Base-by-base conservation (phyloP, 2,329 filamentous ascomycete genomes). In the Alternaria arbusti region DNA sequence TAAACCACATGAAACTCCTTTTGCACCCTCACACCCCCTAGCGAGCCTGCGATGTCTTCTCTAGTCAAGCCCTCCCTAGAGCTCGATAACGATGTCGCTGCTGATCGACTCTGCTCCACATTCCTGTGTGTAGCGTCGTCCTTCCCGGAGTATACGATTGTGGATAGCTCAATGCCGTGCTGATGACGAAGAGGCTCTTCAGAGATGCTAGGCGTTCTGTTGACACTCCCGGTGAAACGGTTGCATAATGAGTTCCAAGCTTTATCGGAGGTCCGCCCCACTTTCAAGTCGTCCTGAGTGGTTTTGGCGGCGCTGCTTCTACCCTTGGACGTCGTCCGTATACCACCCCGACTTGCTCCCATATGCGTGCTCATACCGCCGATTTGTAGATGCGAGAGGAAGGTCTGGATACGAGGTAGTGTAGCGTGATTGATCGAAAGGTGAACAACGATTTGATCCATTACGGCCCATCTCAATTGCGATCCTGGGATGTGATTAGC, bases 351-450 rank as follows among this genome's bases (percentile, higher is more conserved):
- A 17, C 22, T 40, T 25, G 58, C 45, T 17, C 46, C 23, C 47
- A 22, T 20, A n/a, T 20, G n/a, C 40, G 40, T 44, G 40, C 40
- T 23, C 8, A 40, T 36, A n/a, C 44, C 13, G n/a, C 61, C 59
- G 9, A 56, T 63, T 54, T 65, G 59, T 28, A 65, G 30, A 22
- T 63, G 45, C 5, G 36, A 49, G 25, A 65, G 59, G 52, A 63
- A 63, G 49, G 15, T 26, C n/a, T 63, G 59, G 10, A 65, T 43
- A 25, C 63, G 59, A 17, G 59, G 59, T 30, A 65, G 59, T 20
- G 63, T 62, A 17, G 63, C 54, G 44, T 65, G 63, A 40, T 65
- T 63, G 30, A 63, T 62, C n/a, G 63, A 65, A 52, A 65, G 54
- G 59, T 65, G 63, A 28, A 65, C 49, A 40, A 59, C 44, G 44